Evolutionary conservation across 2,329 filamentous ascomycete species (phyloP), one percentile per base, ranked within the genome.

Genomic region (Penicillium sp.): DNA sequence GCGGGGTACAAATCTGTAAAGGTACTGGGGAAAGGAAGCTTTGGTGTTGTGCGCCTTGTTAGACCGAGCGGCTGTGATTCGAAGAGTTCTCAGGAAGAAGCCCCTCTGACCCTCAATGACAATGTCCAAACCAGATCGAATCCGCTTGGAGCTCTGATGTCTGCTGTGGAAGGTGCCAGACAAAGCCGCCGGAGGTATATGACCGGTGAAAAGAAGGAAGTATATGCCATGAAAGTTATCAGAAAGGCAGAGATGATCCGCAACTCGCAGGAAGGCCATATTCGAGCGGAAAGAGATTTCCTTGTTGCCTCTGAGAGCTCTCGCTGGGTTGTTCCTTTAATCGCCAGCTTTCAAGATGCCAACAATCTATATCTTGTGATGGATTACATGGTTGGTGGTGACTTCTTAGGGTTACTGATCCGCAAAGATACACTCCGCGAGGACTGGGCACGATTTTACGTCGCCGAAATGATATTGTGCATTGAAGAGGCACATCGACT

Each of bases 191-290:
- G 69, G 53, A 69, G 59, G 35, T 63, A 65, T 11, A 66, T 72
- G 61, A 63, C 62, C 5, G 69, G 66, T 8, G 63, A 68, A 37
- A 74, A 66, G 55, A 82, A 80, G 49, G 82, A 89, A 55, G 85
- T 96, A 0, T 97, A 88, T 71, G 94, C 94, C 14, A 97, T 97
- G 93, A 97, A 97, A 71, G 89, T 96, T 32, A 97, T 97, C 63
- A 86, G 89, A 56, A 99, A 99, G 71, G 90, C 90, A 1, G 87
- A 91, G 54, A 97, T 97, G 92, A 81, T 97, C 53, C 85, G 87
- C 13, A 94, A 91, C 58, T 88, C 88, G 60, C 94, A 97, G 75
- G 93, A 97, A 74, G 93, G 90, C 0, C 94, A 97, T 75, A 75
- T 99, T 20, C 86, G 91, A 35, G 93, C 92, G 0, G 93, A 99